Percentiles rank a stretch among this genome's conserved stretches.
These are phyloP conservation scores for Hyaloscypha bicolor DNA, from an alignment of 495 filamentous ascomycete species.

Conservation along the genomic window DNA sequence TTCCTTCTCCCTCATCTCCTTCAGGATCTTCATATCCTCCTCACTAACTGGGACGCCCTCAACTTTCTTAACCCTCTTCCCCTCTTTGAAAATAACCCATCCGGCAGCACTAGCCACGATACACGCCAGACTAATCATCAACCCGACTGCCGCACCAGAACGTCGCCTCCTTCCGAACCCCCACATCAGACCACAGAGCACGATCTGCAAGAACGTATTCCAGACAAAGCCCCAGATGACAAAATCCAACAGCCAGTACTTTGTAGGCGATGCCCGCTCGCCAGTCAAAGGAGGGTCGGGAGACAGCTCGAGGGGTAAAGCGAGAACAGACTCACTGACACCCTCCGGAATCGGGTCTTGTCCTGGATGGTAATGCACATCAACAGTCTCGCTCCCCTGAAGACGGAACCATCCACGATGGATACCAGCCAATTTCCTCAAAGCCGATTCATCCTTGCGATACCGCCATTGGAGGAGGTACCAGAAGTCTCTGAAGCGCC, in stretches of 20 bases:
- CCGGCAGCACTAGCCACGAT: slow-evolving; percentile 68
- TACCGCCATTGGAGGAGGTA: slow-evolving; percentile 66
- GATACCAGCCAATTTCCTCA: slow-evolving; percentile 64
- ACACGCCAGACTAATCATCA: slow-evolving; percentile 70
- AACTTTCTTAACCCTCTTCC: slow-evolving; percentile 63
- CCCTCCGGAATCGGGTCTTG: slow-evolving; percentile 40
- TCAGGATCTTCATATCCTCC: slow-evolving; percentile 45
- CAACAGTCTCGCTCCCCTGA: slow-evolving; percentile 50
- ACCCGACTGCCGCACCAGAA: slow-evolving; percentile 71
- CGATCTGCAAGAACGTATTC: slow-evolving; percentile 75
- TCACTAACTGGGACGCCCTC: slow-evolving; percentile 62
- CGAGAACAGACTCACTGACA: slow-evolving; percentile 44
- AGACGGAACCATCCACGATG: slow-evolving; percentile 73
- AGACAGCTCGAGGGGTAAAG: slow-evolving; percentile 56
- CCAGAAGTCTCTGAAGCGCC: slow-evolving; percentile 80
- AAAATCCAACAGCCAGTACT: slow-evolving; percentile 76
- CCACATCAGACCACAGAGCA: slow-evolving; percentile 81
- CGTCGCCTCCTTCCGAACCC: slow-evolving; percentile 68
- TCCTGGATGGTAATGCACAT: slow-evolving; percentile 41
- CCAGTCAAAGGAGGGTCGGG: slow-evolving; percentile 63
- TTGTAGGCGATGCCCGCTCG: slow-evolving; percentile 62
- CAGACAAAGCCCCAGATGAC: slow-evolving; percentile 72
- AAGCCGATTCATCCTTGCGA: slow-evolving; percentile 46
- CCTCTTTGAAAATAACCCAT: slow-evolving; percentile 67
- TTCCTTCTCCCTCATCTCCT: slow-evolving; percentile 28